These are phyloP conservation scores for Fraxinus xanthoxyloides DNA, from an alignment of 305 asterid species.

Conservation along the genomic window DNA sequence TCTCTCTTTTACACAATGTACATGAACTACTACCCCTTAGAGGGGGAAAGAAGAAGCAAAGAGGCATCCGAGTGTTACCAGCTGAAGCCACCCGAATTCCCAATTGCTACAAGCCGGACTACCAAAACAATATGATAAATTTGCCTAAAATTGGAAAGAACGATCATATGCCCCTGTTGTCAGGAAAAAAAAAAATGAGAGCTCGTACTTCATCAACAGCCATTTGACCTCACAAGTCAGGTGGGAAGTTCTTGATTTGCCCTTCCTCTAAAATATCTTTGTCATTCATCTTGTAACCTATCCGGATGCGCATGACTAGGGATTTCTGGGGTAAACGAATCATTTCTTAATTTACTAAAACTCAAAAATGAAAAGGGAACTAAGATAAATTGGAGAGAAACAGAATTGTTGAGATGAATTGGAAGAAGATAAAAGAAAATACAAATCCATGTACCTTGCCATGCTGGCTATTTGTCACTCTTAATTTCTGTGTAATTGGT, in stretches of 20 bases:
- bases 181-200: slow-evolving; percentile 19
- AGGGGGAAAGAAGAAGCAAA: slow-evolving; percentile 26
- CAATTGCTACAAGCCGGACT: slow-evolving; percentile 22
- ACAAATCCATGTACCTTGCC: slow-evolving; percentile 67
- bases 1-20: slow-evolving; percentile 40
- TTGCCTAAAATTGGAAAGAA: slow-evolving; percentile 32
- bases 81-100: slow-evolving; percentile 22
- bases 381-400: background rate
- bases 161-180: slow-evolving; percentile 26
- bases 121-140: slow-evolving; percentile 27
- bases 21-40: slow-evolving; percentile 35
- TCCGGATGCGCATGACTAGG: slow-evolving; percentile 84
- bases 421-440: background rate
- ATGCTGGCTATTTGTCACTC: slow-evolving; percentile 78
- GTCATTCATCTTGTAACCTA: slow-evolving; percentile 65
- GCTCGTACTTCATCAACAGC: slow-evolving; percentile 17
- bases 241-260: slow-evolving; percentile 88
- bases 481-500: slow-evolving; percentile 63
- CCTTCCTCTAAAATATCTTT: slow-evolving; percentile 91
- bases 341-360: background rate
- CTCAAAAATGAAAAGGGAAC: background rate
- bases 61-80: slow-evolving; percentile 19
- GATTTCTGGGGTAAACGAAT: slow-evolving; percentile 58
- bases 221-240: slow-evolving; percentile 47
- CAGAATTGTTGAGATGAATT: background rate